Evolutionary conservation across 306 rosid genomes (phyloP).

Genomic region (Myrica gale): DNA sequence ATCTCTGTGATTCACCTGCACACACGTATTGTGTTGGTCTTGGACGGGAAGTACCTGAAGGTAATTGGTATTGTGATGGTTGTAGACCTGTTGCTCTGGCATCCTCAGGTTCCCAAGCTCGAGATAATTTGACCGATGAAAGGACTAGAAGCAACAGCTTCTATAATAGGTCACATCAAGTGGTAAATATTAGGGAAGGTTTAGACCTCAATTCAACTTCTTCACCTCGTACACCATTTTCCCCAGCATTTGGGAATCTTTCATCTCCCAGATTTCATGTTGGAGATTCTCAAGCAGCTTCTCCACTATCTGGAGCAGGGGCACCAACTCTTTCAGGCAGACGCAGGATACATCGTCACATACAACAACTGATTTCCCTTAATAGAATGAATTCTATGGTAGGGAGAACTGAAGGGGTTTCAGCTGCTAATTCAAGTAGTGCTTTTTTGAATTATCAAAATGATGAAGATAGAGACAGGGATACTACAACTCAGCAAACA

Average conservation of each 20-base stretch:
- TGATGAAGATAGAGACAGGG: conserved; percentile 58
- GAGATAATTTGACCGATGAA: conserved; percentile 51
- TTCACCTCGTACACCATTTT: conserved; percentile 48
- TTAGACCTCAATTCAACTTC: conserved; percentile 72
- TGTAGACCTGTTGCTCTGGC: conserved; percentile 75
- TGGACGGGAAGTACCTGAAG: conserved; percentile 86
- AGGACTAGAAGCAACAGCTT: conserved; percentile 45
- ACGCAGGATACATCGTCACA: conserved; percentile 73
- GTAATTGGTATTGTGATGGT: conserved; percentile 89
- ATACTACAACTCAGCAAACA: conserved; percentile 36
- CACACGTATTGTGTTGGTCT: conserved; percentile 96
- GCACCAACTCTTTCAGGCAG: conserved; percentile 83
- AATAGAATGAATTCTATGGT: conserved; percentile 49
- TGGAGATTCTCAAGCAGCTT: conserved; percentile 53
- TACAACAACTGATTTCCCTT: conserved; percentile 57
- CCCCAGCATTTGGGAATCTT: conserved; percentile 59
- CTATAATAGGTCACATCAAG: conserved; percentile 50
- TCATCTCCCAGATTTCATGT: conserved; percentile 61
- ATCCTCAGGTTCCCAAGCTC: conserved; percentile 71
- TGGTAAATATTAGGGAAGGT: conserved; percentile 45
- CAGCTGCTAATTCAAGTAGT: conserved; percentile 38
- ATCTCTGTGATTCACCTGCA: conserved; percentile 94
- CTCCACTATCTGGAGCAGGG: conserved; percentile 66
- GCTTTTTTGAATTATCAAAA: conserved; percentile 44
- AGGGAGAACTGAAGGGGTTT: conserved; percentile 47